A percentile compares a stretch with the other conserved stretches of the same genome.
Evolutionary conservation across 2,329 filamentous ascomycete genomes (phyloP).

Genomic region (Amylocarpus encephaloides): DNA sequence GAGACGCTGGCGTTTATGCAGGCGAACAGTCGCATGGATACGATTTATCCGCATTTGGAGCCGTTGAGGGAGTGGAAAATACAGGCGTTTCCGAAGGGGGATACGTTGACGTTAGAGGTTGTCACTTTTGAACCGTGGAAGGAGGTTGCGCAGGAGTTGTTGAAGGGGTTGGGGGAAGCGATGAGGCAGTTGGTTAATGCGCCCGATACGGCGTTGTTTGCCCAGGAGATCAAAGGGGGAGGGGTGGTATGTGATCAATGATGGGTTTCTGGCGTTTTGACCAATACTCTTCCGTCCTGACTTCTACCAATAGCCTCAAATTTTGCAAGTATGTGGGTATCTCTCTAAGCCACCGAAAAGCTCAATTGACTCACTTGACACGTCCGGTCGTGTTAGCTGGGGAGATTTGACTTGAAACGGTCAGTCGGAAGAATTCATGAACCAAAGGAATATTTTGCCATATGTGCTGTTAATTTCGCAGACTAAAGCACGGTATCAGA

Average conservation of each 20-base stretch:
- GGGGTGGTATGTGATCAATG: background rate
- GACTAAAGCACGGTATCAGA: too few relatives aligned
- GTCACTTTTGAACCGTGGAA: slow-evolving; percentile 1
- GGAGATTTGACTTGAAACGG: too few relatives aligned
- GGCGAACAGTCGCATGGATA: slow-evolving; percentile 27
- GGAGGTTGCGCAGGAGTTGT: background rate
- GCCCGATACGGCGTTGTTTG: background rate
- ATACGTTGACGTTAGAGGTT: background rate
- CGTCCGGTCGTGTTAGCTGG: too few relatives aligned
- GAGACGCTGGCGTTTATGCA: slow-evolving; percentile 38
- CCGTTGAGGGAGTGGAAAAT: slow-evolving; percentile 1
- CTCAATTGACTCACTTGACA: too few relatives aligned
- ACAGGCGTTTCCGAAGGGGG: slow-evolving; percentile 1
- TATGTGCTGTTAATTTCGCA: too few relatives aligned
- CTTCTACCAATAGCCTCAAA: too few relatives aligned
- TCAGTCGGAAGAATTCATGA: too few relatives aligned
- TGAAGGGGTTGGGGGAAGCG: background rate
- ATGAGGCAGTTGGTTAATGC: background rate
- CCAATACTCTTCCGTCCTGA: too few relatives aligned
- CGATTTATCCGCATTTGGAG: slow-evolving; percentile 35
- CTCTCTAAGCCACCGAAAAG: too few relatives aligned
- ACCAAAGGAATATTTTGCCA: too few relatives aligned
- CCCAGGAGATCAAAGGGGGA: background rate
- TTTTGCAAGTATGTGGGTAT: too few relatives aligned
- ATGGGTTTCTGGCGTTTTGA: too few relatives aligned